phyloP scores from a whole-genome alignment of 2,329 filamentous ascomycete genomes.

The Colletotrichum melonis region DNA sequence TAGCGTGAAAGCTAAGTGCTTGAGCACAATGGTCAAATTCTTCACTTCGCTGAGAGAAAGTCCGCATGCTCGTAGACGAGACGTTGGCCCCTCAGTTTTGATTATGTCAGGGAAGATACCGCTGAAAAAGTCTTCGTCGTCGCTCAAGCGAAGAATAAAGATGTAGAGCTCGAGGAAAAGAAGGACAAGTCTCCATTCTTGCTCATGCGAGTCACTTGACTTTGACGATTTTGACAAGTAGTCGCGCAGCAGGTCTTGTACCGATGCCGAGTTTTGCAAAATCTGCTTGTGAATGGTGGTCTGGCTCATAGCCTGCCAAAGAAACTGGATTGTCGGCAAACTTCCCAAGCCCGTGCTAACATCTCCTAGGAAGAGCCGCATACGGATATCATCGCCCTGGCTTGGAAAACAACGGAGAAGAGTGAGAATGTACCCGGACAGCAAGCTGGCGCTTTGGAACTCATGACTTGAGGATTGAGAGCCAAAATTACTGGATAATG shows the following conservation, averaged over 20 bases:
- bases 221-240: conserved; percentile 39
- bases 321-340: conserved; percentile 80
- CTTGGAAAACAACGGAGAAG: conserved; percentile 86
- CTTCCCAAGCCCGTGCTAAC: conserved; percentile 56
- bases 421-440: conserved; percentile 89
- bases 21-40: conserved; percentile 83
- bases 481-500: conserved; percentile 27
- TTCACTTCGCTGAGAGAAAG: conserved; percentile 79
- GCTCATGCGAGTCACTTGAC: conserved; percentile 52
- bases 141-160: conserved; percentile 91
- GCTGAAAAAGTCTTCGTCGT: conserved; percentile 94
- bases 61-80: conserved; percentile 70
- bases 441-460: conserved; percentile 61
- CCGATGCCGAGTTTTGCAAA: conserved; percentile 36
- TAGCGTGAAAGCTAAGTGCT: conserved; percentile 88
- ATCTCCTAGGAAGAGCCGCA: conserved; percentile 89
- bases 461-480: conserved; percentile 43
- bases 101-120: conserved; percentile 56
- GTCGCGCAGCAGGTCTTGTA: conserved; percentile 41
- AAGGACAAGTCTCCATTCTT: conserved; percentile 89
- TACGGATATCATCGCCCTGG: conserved; percentile 87
- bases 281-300: conserved; percentile 46
- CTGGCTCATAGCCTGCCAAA: conserved; percentile 75
- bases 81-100: conserved; percentile 48
- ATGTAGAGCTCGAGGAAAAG: conserved; percentile 95